These are phyloP conservation scores for Albifimbria verrucaria DNA, from an alignment of 2,329 filamentous ascomycete species.

Conservation along the genomic window DNA sequence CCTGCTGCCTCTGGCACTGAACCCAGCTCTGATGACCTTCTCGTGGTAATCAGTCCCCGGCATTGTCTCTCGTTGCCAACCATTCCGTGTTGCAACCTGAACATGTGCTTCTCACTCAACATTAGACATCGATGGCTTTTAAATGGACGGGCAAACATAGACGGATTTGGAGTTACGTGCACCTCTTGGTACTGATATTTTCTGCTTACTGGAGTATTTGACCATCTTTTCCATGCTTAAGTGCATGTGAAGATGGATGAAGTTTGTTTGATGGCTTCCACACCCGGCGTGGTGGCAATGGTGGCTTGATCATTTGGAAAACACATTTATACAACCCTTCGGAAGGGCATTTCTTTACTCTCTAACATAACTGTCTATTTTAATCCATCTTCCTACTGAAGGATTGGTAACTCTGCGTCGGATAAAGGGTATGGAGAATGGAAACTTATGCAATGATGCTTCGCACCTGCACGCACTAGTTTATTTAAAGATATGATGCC, in stretches of 20 bases:
- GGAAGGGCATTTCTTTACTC: background rate
- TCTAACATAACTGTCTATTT: background rate
- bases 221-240: background rate
- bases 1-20: slow-evolving; percentile 68
- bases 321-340: background rate
- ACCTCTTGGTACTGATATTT: background rate
- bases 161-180: background rate
- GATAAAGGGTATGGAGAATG: background rate
- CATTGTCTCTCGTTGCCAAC: slow-evolving; percentile 1
- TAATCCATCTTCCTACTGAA: background rate
- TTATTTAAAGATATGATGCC: no score
- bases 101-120: background rate
- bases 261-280: background rate
- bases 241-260: background rate
- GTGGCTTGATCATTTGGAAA: background rate
- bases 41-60: slow-evolving; percentile 58
- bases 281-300: background rate
- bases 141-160: background rate
- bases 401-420: background rate
- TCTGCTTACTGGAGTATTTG: background rate
- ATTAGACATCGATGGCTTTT: background rate
- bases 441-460: background rate
- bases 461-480: background rate
- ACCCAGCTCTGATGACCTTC: slow-evolving; percentile 78
- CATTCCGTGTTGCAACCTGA: background rate